Evolutionary conservation across 805 yeast species (phyloP).

Genomic region (Komagataella ulmi): DNA sequence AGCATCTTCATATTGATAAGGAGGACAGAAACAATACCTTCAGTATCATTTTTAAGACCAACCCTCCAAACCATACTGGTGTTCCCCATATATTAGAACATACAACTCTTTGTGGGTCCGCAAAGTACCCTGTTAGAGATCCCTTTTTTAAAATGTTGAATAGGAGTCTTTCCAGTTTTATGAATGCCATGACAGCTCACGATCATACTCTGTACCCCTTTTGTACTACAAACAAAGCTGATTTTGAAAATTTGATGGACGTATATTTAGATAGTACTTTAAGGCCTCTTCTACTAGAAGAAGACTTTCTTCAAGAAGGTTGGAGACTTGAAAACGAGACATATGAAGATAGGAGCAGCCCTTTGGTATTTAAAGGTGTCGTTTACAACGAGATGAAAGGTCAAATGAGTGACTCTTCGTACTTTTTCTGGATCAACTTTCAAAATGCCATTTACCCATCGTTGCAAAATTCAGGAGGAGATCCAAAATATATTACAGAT

Average conservation of each 20-base stretch:
- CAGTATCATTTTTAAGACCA: conserved; percentile 80
- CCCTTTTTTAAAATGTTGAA: conserved; percentile 97
- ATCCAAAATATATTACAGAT: conserved; percentile 69
- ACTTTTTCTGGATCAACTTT: conserved; percentile 73
- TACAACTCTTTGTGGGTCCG: conserved; percentile 90
- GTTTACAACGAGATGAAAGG: conserved; percentile 99
- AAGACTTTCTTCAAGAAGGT: conserved; percentile 91
- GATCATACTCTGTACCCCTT: conserved; percentile 95
- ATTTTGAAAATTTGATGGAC: conserved; percentile 70
- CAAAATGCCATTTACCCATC: conserved; percentile 77
- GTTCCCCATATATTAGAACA: conserved; percentile 95
- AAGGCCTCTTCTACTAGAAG: conserved; percentile 62
- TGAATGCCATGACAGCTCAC: conserved; percentile 98
- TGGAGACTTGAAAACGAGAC: conserved; percentile 84
- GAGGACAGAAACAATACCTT: conserved; percentile 81
- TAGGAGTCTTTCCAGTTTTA: conserved; percentile 85
- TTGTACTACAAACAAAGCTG: conserved; percentile 81
- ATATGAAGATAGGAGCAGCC: conserved; percentile 40
- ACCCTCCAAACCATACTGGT: conserved; percentile 91
- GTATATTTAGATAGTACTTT: conserved; percentile 84
- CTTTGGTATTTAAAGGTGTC: conserved; percentile 80
- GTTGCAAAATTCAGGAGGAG: conserved; percentile 87
- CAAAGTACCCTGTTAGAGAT: conserved; percentile 85
- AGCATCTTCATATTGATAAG: conserved; percentile 77
- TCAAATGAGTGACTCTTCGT: conserved; percentile 80